Conservation (phyloP, 116 monocot species). For the Phalaenopsis hybrid region DNA sequence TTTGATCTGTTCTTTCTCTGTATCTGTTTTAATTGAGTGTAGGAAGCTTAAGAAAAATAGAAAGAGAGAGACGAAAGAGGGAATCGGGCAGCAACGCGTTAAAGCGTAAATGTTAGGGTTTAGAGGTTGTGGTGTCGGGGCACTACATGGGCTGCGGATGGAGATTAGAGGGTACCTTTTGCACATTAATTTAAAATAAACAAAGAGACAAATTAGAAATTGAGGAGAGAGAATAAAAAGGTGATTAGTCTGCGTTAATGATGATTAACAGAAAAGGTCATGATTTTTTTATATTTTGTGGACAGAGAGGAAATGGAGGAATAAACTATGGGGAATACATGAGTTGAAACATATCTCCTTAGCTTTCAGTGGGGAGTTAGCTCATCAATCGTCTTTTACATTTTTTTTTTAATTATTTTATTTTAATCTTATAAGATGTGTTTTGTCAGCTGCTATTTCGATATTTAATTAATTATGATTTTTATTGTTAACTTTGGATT, state of each 20-base stretch:
- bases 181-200: conserved; percentile 1
- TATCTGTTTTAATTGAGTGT: not conserved
- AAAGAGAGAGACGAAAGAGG: too few species aligned
- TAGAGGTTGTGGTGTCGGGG: not conserved
- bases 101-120: conserved; percentile 1
- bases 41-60: not conserved
- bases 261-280: not conserved
- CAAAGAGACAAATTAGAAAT: not conserved
- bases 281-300: not conserved
- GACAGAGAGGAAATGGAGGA: not conserved
- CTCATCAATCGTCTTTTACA: not conserved
- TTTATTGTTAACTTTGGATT: too few species aligned
- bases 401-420: not conserved
- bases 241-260: not conserved
- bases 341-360: not conserved
- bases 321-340: not conserved
- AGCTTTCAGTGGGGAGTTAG: too few species aligned
- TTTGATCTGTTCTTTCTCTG: not conserved
- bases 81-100: not conserved
- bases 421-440: not conserved
- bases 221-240: not conserved
- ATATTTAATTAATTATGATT: too few species aligned
- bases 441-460: too few species aligned
- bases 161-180: conserved; percentile 6
- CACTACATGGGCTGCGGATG: not conserved